phyloP scores from a whole-genome alignment of 2,329 filamentous ascomycete genomes.

The Neobulgaria alba region DNA sequence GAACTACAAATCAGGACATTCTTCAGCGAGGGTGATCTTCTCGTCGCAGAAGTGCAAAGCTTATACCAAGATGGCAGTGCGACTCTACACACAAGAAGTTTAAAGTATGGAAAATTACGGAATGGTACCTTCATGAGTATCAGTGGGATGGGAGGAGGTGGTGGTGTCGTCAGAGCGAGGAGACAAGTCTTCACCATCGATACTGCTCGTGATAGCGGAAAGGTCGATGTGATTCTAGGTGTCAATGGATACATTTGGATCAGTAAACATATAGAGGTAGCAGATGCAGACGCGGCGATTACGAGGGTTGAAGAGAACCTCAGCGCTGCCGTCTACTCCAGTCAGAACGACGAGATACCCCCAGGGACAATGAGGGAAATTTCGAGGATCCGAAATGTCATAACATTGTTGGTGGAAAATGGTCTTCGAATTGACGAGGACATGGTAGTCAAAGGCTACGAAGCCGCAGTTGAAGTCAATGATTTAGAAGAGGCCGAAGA shows the following conservation, averaged over 20 bases:
- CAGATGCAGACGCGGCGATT: slow-evolving; percentile 45
- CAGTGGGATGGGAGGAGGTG: slow-evolving; percentile 66
- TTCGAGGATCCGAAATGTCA: slow-evolving; percentile 69
- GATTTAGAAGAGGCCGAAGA: slow-evolving; percentile 47
- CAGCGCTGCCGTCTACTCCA: slow-evolving; percentile 81
- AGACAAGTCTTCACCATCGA: slow-evolving; percentile 83
- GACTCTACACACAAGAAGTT: slow-evolving; percentile 76
- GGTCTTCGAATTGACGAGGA: slow-evolving; percentile 85
- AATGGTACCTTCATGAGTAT: slow-evolving; percentile 88
- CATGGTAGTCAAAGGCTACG: slow-evolving; percentile 74
- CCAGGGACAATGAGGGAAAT: slow-evolving; percentile 79
- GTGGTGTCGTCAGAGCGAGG: slow-evolving; percentile 74
- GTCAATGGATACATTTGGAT: slow-evolving; percentile 99
- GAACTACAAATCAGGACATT: slow-evolving; percentile 97
- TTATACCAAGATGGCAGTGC: slow-evolving; percentile 81
- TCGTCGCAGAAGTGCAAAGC: slow-evolving; percentile 91
- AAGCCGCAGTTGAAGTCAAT: slow-evolving; percentile 67
- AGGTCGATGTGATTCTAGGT: slow-evolving; percentile 79
- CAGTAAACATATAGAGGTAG: slow-evolving; percentile 66
- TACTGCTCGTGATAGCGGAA: slow-evolving; percentile 44
- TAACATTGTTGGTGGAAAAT: slow-evolving; percentile 73
- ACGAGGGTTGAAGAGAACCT: slow-evolving; percentile 84
- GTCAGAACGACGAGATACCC: slow-evolving; percentile 82
- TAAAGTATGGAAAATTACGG: slow-evolving; percentile 91
- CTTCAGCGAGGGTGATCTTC: slow-evolving; percentile 87